phyloP scores from a whole-genome alignment of 1,139 yeast genomes.

The Pneumocystis carinii region DNA sequence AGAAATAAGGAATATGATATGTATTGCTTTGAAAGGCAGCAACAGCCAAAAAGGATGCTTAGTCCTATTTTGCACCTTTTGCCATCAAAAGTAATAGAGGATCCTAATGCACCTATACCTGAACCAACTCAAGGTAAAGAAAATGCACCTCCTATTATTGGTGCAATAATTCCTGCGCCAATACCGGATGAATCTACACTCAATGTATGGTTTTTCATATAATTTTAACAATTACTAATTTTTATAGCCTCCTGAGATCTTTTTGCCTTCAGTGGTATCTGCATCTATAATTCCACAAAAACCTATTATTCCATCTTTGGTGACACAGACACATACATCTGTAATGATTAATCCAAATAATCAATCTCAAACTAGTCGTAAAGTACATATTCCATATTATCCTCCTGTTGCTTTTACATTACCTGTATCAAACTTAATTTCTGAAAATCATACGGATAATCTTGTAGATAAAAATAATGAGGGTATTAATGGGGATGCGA shows the following conservation, averaged over 20 bases:
- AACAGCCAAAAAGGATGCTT: conserved; percentile 48
- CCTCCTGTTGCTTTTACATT: conserved; percentile 1
- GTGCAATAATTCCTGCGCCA: conserved; percentile 32
- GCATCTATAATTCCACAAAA: conserved; percentile 11
- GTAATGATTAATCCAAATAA: conserved; percentile 5
- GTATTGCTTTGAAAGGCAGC: conserved; percentile 33
- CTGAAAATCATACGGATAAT: neutral
- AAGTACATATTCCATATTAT: neutral
- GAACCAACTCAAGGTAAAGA: conserved; percentile 67
- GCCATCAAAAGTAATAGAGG: conserved; percentile 52
- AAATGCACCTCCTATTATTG: conserved; percentile 83
- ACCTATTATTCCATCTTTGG: conserved; percentile 7
- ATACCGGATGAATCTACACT: neutral
- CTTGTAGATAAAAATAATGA: neutral
- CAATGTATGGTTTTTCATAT: neutral
- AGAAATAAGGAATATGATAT: conserved; percentile 73
- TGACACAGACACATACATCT: conserved; percentile 1
- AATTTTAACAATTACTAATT: neutral
- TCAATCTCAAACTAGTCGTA: neutral
- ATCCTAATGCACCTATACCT: conserved; percentile 51
- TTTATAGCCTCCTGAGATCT: neutral
- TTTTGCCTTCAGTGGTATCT: neutral
- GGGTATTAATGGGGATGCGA: neutral
- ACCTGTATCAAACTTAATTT: neutral
- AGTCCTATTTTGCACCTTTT: conserved; percentile 72